Evolutionary conservation across 768 basidiomycete genomes (phyloP).

Genomic region (Panaeolus cyanescens): DNA sequence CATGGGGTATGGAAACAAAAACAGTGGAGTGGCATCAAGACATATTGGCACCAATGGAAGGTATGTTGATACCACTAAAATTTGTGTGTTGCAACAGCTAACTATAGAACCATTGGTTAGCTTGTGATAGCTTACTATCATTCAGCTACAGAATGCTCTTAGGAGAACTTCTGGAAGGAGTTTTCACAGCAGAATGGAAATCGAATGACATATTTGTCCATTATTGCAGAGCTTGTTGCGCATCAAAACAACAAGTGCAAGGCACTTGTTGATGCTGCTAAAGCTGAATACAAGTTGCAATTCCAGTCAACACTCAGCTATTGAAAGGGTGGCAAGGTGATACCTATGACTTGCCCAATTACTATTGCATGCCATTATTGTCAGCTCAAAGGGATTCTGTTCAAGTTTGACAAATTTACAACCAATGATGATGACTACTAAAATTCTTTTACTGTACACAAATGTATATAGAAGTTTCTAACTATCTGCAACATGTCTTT

Average conservation of each 20-base stretch:
- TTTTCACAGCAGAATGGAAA: conserved; percentile 9
- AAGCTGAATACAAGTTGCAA: not conserved
- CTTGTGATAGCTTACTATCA: not conserved
- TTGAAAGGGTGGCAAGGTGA: not conserved
- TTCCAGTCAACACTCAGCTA: conserved; percentile 9
- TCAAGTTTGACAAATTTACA: not conserved
- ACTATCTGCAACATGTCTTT: conserved; percentile 5
- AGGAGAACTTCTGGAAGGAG: conserved; percentile 9
- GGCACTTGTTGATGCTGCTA: conserved; percentile 5
- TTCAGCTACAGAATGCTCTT: not conserved
- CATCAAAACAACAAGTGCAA: too few relatives aligned
- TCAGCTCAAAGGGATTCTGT: not conserved
- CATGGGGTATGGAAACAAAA: conserved; percentile 9
- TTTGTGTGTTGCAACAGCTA: too few relatives aligned
- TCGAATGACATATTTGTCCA: conserved; percentile 3
- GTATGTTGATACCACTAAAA: conserved; percentile 9
- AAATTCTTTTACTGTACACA: too few relatives aligned
- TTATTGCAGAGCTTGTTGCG: conserved; percentile 1
- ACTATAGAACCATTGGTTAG: too few relatives aligned
- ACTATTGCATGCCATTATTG: conserved; percentile 9
- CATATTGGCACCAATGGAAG: conserved; percentile 25
- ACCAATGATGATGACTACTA: not conserved
- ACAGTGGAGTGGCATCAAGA: conserved; percentile 26
- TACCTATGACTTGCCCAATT: not conserved
- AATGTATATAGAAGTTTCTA: not conserved